These are phyloP conservation scores for Fragaria vesca DNA, from an alignment of 306 rosid genomes.

Conservation along the genomic window DNA sequence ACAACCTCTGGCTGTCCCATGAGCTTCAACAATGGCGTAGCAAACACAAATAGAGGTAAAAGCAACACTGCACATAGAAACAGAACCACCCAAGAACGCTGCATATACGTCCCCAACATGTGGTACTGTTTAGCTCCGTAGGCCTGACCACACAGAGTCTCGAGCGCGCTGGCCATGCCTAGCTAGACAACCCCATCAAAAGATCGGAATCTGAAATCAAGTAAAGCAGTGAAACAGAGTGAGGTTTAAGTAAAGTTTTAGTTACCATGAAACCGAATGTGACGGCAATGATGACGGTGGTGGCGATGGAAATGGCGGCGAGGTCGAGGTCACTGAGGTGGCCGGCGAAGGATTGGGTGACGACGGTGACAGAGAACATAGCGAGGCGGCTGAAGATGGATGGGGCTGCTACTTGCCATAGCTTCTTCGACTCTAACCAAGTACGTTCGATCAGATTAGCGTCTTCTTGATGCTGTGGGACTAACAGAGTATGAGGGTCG, in stretches of 20 bases:
- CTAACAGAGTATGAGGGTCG: constrained; percentile 31
- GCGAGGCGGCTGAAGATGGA: constrained; percentile 75
- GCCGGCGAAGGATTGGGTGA: constrained; percentile 65
- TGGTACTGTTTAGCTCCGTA: constrained; percentile 57
- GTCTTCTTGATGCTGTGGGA: neutral
- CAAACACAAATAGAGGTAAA: constrained; percentile 54
- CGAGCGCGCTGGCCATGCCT: constrained; percentile 82
- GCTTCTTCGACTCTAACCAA: constrained; percentile 48
- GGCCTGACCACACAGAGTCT: constrained; percentile 76
- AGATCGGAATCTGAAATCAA: neutral
- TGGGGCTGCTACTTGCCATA: constrained; percentile 66
- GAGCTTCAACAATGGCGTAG: constrained; percentile 56
- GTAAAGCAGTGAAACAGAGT: neutral
- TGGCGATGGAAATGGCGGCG: constrained; percentile 60
- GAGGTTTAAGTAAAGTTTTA: neutral
- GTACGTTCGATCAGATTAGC: constrained; percentile 29
- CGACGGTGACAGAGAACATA: constrained; percentile 65
- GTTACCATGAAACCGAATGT: constrained; percentile 64
- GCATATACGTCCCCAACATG: constrained; percentile 59
- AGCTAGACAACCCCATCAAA: constrained; percentile 38
- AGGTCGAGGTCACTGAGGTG: constrained; percentile 67
- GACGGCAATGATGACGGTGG: constrained; percentile 63
- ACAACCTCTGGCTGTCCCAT: constrained; percentile 45
- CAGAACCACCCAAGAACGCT: constrained; percentile 69
- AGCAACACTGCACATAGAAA: constrained; percentile 42